Evolutionary conservation across 1,284 basidiomycete genomes (phyloP).

Genomic region (Ceratobasidium sp.): DNA sequence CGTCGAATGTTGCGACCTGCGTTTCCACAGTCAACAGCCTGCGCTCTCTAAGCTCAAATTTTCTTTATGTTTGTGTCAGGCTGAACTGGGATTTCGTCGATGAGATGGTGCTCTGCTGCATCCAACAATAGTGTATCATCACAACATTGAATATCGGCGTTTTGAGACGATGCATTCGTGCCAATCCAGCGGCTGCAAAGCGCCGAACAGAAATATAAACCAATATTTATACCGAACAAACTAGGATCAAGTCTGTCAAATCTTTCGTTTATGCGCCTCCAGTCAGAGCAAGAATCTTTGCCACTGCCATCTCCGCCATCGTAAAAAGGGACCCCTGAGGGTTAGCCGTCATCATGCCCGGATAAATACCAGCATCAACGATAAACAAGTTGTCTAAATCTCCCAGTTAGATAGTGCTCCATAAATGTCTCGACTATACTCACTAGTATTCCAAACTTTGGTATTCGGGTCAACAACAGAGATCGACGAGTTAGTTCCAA

Average conservation of each 20-base stretch:
- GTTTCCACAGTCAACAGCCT: too few relatives aligned
- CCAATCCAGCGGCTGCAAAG: too few relatives aligned
- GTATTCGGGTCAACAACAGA: slow-evolving; percentile 71
- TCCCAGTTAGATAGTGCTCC: neutral
- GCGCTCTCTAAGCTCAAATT: neutral
- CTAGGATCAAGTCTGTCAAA: too few relatives aligned
- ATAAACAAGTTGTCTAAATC: slow-evolving; percentile 43
- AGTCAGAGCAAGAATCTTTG: slow-evolving; percentile 68
- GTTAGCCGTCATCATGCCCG: slow-evolving; percentile 63
- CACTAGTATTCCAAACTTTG: slow-evolving; percentile 68
- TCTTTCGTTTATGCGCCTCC: slow-evolving; percentile 62
- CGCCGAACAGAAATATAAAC: too few relatives aligned
- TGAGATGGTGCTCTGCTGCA: too few relatives aligned
- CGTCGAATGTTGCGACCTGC: too few relatives aligned
- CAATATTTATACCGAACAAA: too few relatives aligned
- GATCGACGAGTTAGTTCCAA: slow-evolving; percentile 60
- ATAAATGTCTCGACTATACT: neutral
- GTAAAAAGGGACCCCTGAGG: slow-evolving; percentile 70
- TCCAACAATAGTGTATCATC: too few relatives aligned
- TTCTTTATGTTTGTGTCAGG: neutral
- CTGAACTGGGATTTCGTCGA: neutral
- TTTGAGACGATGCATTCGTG: too few relatives aligned
- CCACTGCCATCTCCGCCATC: slow-evolving; percentile 68
- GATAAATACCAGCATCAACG: slow-evolving; percentile 44
- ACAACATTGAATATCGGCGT: too few relatives aligned